Base-by-base conservation (phyloP, 1,284 basidiomycete genomes). In the Mrakiaceae sp. region DNA sequence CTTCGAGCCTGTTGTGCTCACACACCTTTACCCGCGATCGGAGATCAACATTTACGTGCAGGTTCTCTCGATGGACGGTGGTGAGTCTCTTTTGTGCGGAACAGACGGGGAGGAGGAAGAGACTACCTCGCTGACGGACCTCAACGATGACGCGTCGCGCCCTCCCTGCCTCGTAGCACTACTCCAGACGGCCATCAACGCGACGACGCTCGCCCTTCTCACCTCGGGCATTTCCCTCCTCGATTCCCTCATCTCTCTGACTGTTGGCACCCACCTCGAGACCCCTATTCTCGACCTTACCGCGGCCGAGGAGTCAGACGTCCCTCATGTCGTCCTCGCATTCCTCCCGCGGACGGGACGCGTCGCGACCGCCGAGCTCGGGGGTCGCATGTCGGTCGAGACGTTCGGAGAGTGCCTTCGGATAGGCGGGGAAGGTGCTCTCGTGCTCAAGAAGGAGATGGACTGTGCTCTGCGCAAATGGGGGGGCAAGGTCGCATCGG, bases 21-120 rank as follows among this genome's bases (percentile, higher is more conserved):
- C 88, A 1, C 83, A 83, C 69, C 82, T 98, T 58, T 98, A 95
- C 76, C 95, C 95, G 6, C 86, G 95, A 61, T 89, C 89, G 44
- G 86, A 94, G 74, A 95, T 98, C 74, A 89, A 96, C 76, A 87
- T 98, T 67, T 89, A 87, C 75, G 82, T 98, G 10, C 90, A 95
- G 74, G 87, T 98, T 46, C 79, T 96, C 55, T 88, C 94, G 71
- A 88, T 94, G 73, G 95, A 98, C 72, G 95, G 95, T 46, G 80
- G 81, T 77, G 69, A 64, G 77, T 75, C 59, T 53, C 54, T 16
- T 58, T 53, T n/a, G 14, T 11, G 52, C 16, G 27, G 57, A 60
- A 51, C 27, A 2, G 27, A 27, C 27, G 27, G 27, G 27, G 27
- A 27, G 27, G 27, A 27, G 27, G 27, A 27, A 27, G 27, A 27